Evolutionary conservation across 148 eudicot genomes (phyloP).

Genomic region (Rhododendron griersonianum): DNA sequence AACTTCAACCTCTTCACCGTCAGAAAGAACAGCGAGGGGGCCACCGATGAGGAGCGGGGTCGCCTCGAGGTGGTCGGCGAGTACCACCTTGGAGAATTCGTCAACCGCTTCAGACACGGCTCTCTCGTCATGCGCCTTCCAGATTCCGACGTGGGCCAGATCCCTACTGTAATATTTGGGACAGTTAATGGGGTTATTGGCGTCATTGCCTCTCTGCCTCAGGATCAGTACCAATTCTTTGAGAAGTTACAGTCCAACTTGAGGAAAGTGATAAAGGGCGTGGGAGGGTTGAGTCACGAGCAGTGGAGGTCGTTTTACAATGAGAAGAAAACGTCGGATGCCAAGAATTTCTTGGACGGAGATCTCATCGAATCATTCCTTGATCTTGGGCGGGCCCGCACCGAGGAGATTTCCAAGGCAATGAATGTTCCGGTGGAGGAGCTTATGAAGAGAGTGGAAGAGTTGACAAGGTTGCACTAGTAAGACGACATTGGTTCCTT

Average conservation of each 20-base stretch:
- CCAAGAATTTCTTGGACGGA: constrained; percentile 82
- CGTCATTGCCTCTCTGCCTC: constrained; percentile 85
- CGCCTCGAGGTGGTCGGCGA: constrained; percentile 98
- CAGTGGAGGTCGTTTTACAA: constrained; percentile 91
- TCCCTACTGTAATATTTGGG: constrained; percentile 74
- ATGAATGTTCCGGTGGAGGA: constrained; percentile 83
- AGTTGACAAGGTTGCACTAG: constrained; percentile 78
- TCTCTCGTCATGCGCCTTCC: constrained; percentile 97
- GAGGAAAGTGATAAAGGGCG: constrained; percentile 92
- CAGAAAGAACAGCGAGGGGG: constrained; percentile 85
- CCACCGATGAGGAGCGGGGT: constrained; percentile 97
- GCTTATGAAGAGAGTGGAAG: constrained; percentile 91
- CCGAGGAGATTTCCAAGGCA: constrained; percentile 78
- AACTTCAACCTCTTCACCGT: constrained; percentile 90
- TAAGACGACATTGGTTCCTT: background rate
- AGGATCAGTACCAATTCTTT: constrained; percentile 72
- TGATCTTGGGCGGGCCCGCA: constrained; percentile 67
- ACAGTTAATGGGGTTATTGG: constrained; percentile 90
- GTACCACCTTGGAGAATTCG: constrained; percentile 94
- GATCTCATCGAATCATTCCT: constrained; percentile 93
- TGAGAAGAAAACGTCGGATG: constrained; percentile 89
- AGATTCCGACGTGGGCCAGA: constrained; percentile 74
- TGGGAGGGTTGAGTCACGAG: constrained; percentile 93
- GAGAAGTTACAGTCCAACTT: constrained; percentile 76
- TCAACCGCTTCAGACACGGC: constrained; percentile 87